phyloP scores from a whole-genome alignment of 2,329 filamentous ascomycete species.

The Botryotinia convoluta region DNA sequence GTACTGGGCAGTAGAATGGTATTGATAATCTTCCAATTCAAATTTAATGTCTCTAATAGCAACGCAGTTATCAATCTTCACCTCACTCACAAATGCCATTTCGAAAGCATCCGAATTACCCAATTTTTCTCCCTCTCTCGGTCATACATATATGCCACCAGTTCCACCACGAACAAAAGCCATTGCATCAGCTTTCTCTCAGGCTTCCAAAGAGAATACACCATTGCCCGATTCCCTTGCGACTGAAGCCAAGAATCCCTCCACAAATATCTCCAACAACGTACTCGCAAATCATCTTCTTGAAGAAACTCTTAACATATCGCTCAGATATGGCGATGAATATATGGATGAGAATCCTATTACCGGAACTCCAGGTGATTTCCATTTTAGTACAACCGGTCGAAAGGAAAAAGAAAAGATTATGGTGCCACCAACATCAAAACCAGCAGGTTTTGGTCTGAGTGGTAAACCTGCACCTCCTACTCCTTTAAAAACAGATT shows the following conservation, averaged over 20 bases:
- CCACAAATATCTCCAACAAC: constrained; percentile 23
- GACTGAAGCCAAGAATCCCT: constrained; percentile 19
- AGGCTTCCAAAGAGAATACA: constrained; percentile 41
- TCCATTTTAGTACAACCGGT: constrained; percentile 61
- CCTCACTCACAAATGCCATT: constrained; percentile 35
- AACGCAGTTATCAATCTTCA: constrained; percentile 21
- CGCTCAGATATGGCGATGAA: constrained; percentile 59
- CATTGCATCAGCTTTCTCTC: constrained; percentile 30
- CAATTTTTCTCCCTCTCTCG: constrained; percentile 51
- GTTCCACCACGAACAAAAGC: constrained; percentile 25
- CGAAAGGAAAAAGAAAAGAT: constrained; percentile 41
- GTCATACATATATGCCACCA: constrained; percentile 40
- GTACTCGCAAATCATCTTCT: constrained; percentile 38
- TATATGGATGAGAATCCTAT: constrained; percentile 69
- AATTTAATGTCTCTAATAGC: background rate
- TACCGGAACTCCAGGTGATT: constrained; percentile 63
- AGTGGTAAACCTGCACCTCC: constrained; percentile 23
- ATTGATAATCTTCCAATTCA: constrained; percentile 18
- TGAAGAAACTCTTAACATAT: constrained; percentile 57
- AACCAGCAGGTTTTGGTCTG: constrained; percentile 25
- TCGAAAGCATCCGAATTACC: constrained; percentile 37
- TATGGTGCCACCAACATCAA: constrained; percentile 25
- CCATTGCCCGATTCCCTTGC: constrained; percentile 45
- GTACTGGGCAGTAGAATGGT: constrained; percentile 59
- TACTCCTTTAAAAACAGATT: constrained; percentile 31